phyloP scores from a whole-genome alignment of 257 asterid species.

The Plantago major region DNA sequence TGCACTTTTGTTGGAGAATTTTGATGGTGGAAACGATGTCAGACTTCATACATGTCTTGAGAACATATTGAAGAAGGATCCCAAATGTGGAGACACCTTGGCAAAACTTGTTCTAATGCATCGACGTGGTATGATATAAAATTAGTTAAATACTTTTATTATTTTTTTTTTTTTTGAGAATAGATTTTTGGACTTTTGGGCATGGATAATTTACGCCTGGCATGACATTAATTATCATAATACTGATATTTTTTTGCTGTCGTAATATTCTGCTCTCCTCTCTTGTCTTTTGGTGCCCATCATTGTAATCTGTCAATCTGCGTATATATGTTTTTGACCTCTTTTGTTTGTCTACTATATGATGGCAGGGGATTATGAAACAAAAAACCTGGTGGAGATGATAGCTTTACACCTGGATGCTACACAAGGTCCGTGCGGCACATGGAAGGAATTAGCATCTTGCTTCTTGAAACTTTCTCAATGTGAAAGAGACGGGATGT shows the following conservation, averaged over 20 bases:
- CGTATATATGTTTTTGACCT: too few species aligned
- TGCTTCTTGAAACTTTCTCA: slow-evolving; percentile 57
- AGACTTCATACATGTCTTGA: slow-evolving; percentile 48
- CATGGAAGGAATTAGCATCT: slow-evolving; percentile 74
- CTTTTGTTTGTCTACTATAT: slow-evolving; percentile 3
- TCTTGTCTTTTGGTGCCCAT: too few species aligned
- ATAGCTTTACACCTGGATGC: slow-evolving; percentile 81
- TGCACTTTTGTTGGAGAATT: slow-evolving; percentile 67
- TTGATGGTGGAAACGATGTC: slow-evolving; percentile 43
- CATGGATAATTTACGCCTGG: not conserved
- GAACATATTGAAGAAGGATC: slow-evolving; percentile 72
- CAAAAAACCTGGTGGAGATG: slow-evolving; percentile 65
- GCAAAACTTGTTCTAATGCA: slow-evolving; percentile 58
- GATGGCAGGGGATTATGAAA: slow-evolving; percentile 52
- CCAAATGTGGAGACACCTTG: slow-evolving; percentile 68
- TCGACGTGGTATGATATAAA: slow-evolving; percentile 44
- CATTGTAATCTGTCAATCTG: not conserved
- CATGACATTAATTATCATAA: slow-evolving; percentile 3
- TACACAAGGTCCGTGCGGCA: slow-evolving; percentile 39
- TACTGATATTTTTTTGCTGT: not conserved
- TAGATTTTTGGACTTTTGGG: not conserved
- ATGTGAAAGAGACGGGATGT: slow-evolving; percentile 59
- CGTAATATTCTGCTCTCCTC: too few species aligned
- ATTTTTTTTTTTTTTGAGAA: not conserved
- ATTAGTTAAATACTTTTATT: slow-evolving; percentile 13